A percentile compares a stretch with the other conserved stretches of the same genome.
phyloP scores from a whole-genome alignment of 805 yeast species.

The Hanseniaspora vineae region DNA sequence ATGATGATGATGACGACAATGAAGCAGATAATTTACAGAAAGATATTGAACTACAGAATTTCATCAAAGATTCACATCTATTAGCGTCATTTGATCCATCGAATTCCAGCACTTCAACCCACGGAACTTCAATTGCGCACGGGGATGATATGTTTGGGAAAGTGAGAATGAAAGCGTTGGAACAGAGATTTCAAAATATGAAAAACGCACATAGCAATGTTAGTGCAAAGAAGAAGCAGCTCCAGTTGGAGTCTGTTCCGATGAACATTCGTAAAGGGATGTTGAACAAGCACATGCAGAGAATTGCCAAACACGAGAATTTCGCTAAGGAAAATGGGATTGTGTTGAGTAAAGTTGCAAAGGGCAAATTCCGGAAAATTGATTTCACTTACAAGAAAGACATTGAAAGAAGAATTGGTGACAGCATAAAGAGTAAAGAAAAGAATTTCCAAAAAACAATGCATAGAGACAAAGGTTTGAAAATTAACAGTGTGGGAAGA shows the following conservation, averaged over 20 bases:
- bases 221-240: conserved; percentile 29
- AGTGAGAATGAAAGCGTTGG: conserved; percentile 51
- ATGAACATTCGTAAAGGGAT: conserved; percentile 82
- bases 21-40: conserved; percentile 47
- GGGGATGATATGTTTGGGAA: conserved; percentile 52
- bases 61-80: conserved; percentile 61
- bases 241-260: conserved; percentile 65
- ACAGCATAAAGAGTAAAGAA: conserved; percentile 38
- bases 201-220: conserved; percentile 20
- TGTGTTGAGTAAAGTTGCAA: conserved; percentile 48
- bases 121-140: conserved; percentile 11
- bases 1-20: conserved; percentile 22
- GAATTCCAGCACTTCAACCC: conserved; percentile 13
- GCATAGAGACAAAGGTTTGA: conserved; percentile 61
- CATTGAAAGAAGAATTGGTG: conserved; percentile 29
- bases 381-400: conserved; percentile 32
- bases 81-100: conserved; percentile 24
- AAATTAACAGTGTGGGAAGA: conserved; percentile 63
- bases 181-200: conserved; percentile 39
- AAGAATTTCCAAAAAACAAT: conserved; percentile 11
- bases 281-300: conserved; percentile 40
- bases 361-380: conserved; percentile 36
- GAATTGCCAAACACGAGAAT: conserved; percentile 45
- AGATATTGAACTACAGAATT: conserved; percentile 60
- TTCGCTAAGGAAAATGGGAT: conserved; percentile 89